phyloP scores from a whole-genome alignment of 345 rosid genomes.

The Citrus mangshanensis region DNA sequence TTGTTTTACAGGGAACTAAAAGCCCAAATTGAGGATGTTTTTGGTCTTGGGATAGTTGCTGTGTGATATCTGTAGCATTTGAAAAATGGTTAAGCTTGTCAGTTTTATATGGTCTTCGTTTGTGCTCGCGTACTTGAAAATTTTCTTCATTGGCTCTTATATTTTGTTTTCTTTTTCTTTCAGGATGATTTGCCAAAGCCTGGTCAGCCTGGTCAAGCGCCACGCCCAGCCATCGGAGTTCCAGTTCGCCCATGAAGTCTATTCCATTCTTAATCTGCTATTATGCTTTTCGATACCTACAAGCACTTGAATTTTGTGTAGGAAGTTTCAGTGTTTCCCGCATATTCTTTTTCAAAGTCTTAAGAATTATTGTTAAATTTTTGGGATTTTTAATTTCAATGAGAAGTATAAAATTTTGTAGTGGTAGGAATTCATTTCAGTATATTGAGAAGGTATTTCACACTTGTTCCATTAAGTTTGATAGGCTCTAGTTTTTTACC shows the following conservation, averaged over 20 bases:
- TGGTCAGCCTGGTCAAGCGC: slow-evolving; percentile 64
- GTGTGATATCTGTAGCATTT: not conserved
- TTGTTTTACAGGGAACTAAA: not conserved
- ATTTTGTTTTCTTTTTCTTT: not conserved
- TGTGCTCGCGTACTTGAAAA: not conserved
- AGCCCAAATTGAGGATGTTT: not conserved
- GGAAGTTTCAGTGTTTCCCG: not conserved
- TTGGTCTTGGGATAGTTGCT: not conserved
- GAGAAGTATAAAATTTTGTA: not conserved
- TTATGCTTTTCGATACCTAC: slow-evolving; percentile 13
- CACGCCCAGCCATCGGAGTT: slow-evolving; percentile 42
- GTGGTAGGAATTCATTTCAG: not conserved
- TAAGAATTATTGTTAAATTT: not conserved
- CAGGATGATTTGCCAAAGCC: slow-evolving; percentile 66
- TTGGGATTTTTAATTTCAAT: not conserved
- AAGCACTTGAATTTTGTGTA: slow-evolving; percentile 9
- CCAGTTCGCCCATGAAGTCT: slow-evolving; percentile 45
- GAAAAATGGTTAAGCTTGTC: not conserved
- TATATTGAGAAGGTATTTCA: too few species aligned
- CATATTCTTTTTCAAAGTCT: not conserved
- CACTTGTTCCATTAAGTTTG: too few species aligned
- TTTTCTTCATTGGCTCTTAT: not conserved
- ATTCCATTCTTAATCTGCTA: not conserved
- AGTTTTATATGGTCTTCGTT: not conserved
- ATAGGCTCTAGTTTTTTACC: too few species aligned